Evolutionary conservation across 2,329 filamentous ascomycete genomes (phyloP), one percentile per base, ranked within the genome.

Genomic region (Ambrosiella beaveri): DNA sequence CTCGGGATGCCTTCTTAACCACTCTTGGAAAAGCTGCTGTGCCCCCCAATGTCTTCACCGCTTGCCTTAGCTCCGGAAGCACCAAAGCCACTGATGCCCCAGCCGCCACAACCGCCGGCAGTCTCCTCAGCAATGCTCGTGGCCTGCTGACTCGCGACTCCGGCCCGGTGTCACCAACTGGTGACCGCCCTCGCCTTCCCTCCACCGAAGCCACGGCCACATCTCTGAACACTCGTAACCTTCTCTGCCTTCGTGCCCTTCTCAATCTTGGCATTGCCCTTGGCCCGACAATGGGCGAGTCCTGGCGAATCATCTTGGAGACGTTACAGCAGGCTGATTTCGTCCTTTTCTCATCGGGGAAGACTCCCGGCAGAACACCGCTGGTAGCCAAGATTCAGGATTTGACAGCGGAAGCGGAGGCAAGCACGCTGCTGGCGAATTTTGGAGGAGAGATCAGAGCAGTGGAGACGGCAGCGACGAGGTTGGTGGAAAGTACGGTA

Each of bases 201-300:
- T 83, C 81, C 0, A 68, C 79, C 5, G 85, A 87, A 68, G 64
- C 71, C 36, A 66, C 69, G 59, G 59, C 69, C 0, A 73, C 74
- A 57, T 78, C 81, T 2, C 74, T 97, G 7, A 95, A 88, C 63
- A 91, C 89, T 2, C 80, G 93, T 7, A 97, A 98, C 65, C 73
- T 98, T 3, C 74, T 97, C 1, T 98, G 93, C 65, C 73, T 98
- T 49, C 77, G 94, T 65, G 93, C 93, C 37, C 75, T 98, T 13
- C 73, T 98, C n/a, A 98, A 98, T 64, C 72, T 98, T 2, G 93
- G 93, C 1, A 98, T 97, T 65, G 93, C 93, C 1, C 72, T 98
- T 1, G 93, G 93, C 0, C 89, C 93, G 2, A 95, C 88, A 0
- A 75, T 98, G 0, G 83, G 86, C 40, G 75, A 78, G 12, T 86